These are phyloP conservation scores for Ricinus communis DNA, from an alignment of 345 rosid genomes.

Conservation along the genomic window DNA sequence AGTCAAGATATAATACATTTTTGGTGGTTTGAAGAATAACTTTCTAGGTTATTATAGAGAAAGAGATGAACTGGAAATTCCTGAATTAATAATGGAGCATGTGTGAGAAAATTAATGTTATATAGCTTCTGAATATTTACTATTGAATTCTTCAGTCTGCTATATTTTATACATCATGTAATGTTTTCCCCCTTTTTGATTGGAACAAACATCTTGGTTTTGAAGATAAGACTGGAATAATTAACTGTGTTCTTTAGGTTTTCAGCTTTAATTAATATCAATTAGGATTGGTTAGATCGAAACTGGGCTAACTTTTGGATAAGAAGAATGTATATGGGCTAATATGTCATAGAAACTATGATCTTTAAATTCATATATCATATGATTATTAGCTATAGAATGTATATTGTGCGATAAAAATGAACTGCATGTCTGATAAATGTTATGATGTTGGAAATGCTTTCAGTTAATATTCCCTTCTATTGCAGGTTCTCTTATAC, in stretches of 20 bases:
- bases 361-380: neutral
- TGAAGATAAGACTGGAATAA: neutral
- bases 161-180: neutral
- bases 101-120: neutral
- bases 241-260: neutral
- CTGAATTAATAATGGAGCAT: too few species aligned
- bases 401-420: neutral
- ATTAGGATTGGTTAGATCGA: neutral
- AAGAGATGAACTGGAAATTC: neutral
- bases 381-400: neutral
- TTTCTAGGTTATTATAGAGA: neutral
- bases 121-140: neutral
- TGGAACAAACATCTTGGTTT: neutral
- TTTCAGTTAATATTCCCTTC: neutral
- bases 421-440: neutral
- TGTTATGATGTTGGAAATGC: conserved; percentile 1
- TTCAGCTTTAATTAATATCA: too few species aligned
- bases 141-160: neutral
- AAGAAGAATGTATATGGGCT: neutral
- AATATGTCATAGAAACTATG: neutral
- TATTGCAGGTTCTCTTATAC: conserved; percentile 78
- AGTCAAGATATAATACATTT: neutral
- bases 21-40: neutral
- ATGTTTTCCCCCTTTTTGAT: neutral
- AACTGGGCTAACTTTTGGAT: neutral